These are phyloP conservation scores for Neopestalotiopsis sp. DNA, from an alignment of 2,329 filamentous ascomycete species.

Conservation along the genomic window DNA sequence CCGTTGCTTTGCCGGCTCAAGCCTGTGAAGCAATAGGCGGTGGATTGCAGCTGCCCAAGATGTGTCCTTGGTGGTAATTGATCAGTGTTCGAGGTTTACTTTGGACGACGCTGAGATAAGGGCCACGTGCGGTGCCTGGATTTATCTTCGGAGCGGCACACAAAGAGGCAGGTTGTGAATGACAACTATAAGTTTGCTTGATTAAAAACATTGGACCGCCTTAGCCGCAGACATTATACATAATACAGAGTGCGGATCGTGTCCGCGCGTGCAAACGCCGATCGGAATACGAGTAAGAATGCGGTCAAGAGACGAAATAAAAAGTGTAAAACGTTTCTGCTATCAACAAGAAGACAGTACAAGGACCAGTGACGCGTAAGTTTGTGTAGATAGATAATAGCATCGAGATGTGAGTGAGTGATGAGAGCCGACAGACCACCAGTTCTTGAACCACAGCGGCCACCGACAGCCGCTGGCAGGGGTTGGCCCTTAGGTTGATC, in stretches of 20 bases:
- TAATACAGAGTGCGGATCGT: neutral
- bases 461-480: neutral
- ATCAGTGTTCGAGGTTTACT: neutral
- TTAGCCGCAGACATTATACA: neutral
- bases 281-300: neutral
- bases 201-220: neutral
- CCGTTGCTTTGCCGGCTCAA: constrained; percentile 18
- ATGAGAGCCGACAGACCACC: no score
- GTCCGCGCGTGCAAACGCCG: neutral
- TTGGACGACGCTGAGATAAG: neutral
- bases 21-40: neutral
- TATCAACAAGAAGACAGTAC: neutral
- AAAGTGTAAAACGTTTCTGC: neutral
- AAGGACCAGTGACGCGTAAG: neutral
- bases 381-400: neutral
- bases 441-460: neutral
- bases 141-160: neutral
- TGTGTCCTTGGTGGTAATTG: neutral
- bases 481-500: neutral
- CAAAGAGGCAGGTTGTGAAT: neutral
- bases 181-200: neutral
- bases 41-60: neutral
- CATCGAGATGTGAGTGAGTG: no score
- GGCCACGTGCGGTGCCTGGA: neutral
- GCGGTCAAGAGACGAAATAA: neutral